Evolutionary conservation across 2,329 filamentous ascomycete species (phyloP).

Genomic region (Trichoderma pleuroti): DNA sequence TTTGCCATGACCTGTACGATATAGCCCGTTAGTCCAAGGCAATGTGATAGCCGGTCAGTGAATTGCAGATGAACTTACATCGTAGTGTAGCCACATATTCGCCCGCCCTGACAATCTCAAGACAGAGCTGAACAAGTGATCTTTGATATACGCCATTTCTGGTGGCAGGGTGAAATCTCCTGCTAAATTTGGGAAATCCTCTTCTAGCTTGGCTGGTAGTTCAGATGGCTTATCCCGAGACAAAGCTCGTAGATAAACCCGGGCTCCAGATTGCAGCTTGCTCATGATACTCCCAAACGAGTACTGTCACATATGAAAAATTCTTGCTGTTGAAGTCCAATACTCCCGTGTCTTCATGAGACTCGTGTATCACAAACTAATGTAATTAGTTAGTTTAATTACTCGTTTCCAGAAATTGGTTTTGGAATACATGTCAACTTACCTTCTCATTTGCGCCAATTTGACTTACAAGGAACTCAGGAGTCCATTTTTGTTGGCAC

Average conservation of each 20-base stretch:
- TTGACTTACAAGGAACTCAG: conserved; percentile 61
- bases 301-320: conserved; percentile 70
- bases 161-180: conserved; percentile 67
- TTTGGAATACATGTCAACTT: conserved; percentile 21
- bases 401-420: neutral
- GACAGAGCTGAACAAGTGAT: conserved; percentile 73
- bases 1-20: conserved; percentile 74
- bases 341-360: conserved; percentile 47
- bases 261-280: conserved; percentile 54
- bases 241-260: conserved; percentile 74
- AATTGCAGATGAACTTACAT: conserved; percentile 46
- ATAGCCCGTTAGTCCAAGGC: conserved; percentile 8
- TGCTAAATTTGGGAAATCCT: conserved; percentile 69
- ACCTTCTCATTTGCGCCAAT: conserved; percentile 62
- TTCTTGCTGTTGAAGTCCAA: conserved; percentile 86
- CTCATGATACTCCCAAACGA: conserved; percentile 64
- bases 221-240: conserved; percentile 66
- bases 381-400: neutral
- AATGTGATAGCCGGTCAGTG: neutral
- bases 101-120: conserved; percentile 75
- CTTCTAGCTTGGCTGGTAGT: conserved; percentile 62
- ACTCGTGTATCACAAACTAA: conserved; percentile 71
- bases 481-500: conserved; percentile 65
- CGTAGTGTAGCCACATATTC: conserved; percentile 88
- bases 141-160: conserved; percentile 53